phyloP scores from a whole-genome alignment of 306 rosid species.

The Echinosophora koreensis region DNA sequence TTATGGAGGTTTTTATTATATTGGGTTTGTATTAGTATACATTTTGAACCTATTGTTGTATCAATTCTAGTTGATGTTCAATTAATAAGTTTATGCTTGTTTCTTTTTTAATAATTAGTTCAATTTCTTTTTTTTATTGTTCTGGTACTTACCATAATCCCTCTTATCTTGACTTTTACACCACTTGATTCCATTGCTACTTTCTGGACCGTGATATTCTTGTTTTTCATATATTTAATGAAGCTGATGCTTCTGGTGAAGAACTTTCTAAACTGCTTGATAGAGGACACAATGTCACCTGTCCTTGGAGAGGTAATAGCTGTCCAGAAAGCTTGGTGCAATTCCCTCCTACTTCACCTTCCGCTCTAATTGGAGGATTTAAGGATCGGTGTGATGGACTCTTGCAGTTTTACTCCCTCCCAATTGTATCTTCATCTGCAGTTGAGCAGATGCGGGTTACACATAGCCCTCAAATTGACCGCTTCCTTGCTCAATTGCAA shows the following conservation, averaged over 20 bases:
- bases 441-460: constrained; percentile 81
- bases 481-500: constrained; percentile 67
- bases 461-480: constrained; percentile 74
- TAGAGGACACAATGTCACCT: constrained; percentile 75
- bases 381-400: constrained; percentile 99
- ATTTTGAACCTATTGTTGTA: constrained; percentile 29
- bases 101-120: neutral
- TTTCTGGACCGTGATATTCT: constrained; percentile 40
- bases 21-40: constrained; percentile 7
- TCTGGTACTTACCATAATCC: constrained; percentile 5
- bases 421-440: constrained; percentile 71
- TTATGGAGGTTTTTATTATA: constrained; percentile 35
- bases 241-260: constrained; percentile 80
- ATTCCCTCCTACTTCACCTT: constrained; percentile 93
- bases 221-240: constrained; percentile 35
- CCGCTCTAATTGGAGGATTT: constrained; percentile 93
- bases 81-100: neutral
- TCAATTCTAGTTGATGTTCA: constrained; percentile 23
- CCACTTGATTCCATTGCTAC: constrained; percentile 27
- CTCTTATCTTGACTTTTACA: constrained; percentile 31
- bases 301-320: constrained; percentile 98
- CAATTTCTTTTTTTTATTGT: neutral
- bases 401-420: constrained; percentile 85
- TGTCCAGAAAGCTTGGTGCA: constrained; percentile 99
- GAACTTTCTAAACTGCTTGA: constrained; percentile 86